Conservation (phyloP, 345 rosid species). For the Pseudoturritis turrita region DNA sequence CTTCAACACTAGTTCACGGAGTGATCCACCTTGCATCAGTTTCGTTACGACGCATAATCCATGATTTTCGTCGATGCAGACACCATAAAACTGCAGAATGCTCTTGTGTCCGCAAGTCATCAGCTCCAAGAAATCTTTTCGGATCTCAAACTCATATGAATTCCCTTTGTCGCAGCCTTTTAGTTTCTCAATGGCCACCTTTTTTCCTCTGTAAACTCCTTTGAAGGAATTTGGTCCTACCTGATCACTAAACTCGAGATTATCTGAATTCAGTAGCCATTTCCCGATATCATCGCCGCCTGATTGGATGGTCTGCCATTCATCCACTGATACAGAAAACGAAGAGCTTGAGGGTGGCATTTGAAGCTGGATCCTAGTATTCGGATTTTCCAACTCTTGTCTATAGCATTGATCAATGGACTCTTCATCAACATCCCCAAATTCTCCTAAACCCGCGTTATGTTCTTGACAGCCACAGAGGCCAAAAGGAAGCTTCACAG, state of each 20-base stretch:
- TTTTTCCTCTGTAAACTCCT: constrained; percentile 71
- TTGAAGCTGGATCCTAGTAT: constrained; percentile 55
- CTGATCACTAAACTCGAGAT: constrained; percentile 71
- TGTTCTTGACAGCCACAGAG: constrained; percentile 97
- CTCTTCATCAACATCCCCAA: constrained; percentile 74
- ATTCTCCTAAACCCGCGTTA: constrained; percentile 48
- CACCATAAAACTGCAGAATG: constrained; percentile 75
- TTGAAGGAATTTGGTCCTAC: constrained; percentile 60
- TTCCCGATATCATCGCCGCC: constrained; percentile 65
- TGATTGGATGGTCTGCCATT: constrained; percentile 82
- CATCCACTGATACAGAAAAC: constrained; percentile 66
- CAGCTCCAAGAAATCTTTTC: constrained; percentile 78
- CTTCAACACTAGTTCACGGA: constrained; percentile 64
- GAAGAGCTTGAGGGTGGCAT: constrained; percentile 71
- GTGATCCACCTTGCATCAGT: constrained; percentile 92
- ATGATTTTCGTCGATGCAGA: constrained; percentile 82
- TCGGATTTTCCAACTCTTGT: constrained; percentile 43
- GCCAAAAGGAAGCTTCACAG: constrained; percentile 89
- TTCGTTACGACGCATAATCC: constrained; percentile 89
- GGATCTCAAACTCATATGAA: constrained; percentile 72
- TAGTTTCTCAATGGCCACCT: constrained; percentile 85
- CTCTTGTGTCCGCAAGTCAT: constrained; percentile 92
- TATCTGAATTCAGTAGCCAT: constrained; percentile 78
- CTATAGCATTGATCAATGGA: constrained; percentile 45
- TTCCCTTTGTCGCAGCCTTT: constrained; percentile 96